Evolutionary conservation across 2,329 filamentous ascomycete species (phyloP), one percentile per base, ranked within the genome.

Genomic region (Amesomyces nigricolor): DNA sequence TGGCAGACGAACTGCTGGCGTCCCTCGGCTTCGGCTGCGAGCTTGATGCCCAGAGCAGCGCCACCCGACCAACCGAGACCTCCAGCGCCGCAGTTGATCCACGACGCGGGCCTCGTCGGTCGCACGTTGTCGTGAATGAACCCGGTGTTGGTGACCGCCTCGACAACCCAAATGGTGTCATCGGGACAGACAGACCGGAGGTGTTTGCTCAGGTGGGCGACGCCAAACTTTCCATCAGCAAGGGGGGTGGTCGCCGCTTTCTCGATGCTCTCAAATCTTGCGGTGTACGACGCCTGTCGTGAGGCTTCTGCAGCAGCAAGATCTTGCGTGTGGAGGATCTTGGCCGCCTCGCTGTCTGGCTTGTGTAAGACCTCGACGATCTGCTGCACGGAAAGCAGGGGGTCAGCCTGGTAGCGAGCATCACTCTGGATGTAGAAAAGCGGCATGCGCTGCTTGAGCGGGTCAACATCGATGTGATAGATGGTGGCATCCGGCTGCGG

Each of bases 381-480:
- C 67, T 96, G 89, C 35, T 80, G 79, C 4, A 96, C 70, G 0
- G 89, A 74, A 0, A 78, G 79, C 46, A 80, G 74, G 1, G 80
- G 78, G 64, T 90, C 85, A 5, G 85, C 87, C 38, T 80, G 78
- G 69, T 85, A 90, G 1, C 86, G 78, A 2, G 79, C 78, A 58
- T 81, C 73, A 1, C 86, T 82, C 11, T 79, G 76, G 46, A 91
- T 79, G 62, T 90, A 90, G 65, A 86, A 87, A 14, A 90, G 74
- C 0, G 85, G 85, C 76, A 90, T 89, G 67, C 85, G 78, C 67
- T 86, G 81, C 72, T 87, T 87, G 22, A 86, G 70, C 1, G 83
- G 82, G 61, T 87, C 83, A 47, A 83, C 74, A 62, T 87, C 83
- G 40, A 87, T 76, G 63, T 87, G 83, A 70, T 80, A 85, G 53